Conservation (phyloP, 345 rosid genomes). For the Sisymbrium irio region DNA sequence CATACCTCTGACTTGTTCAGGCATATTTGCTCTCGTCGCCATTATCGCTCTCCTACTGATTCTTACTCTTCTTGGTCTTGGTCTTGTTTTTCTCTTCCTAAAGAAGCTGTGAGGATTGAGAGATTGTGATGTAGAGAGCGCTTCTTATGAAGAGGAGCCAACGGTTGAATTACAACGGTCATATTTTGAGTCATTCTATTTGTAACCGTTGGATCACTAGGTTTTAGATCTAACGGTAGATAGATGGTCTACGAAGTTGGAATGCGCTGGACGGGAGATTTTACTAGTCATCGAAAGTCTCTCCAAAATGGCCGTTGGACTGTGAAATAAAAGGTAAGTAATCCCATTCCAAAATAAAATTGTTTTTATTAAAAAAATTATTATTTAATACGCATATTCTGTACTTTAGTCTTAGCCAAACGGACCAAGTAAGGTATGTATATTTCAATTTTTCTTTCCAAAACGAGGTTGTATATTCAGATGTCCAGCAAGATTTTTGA, state of each 20-base stretch:
- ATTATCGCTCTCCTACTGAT: background rate
- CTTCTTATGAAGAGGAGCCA: conserved; percentile 33
- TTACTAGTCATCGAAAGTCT: background rate
- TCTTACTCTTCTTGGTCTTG: conserved; percentile 7
- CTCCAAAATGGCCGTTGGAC: conserved; percentile 20
- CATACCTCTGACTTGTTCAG: conserved; percentile 35
- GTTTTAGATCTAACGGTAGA: conserved; percentile 18
- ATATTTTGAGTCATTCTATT: conserved; percentile 5
- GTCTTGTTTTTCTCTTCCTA: conserved; percentile 9
- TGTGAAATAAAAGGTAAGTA: conserved; percentile 13
- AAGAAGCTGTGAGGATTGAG: conserved; percentile 24
- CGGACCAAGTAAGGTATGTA: background rate
- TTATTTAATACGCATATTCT: background rate
- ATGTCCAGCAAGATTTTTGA: no score
- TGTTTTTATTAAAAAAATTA: background rate
- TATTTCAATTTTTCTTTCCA: background rate
- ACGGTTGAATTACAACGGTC: conserved; percentile 39
- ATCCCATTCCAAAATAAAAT: background rate
- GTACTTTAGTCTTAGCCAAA: background rate
- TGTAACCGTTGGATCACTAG: conserved; percentile 22
- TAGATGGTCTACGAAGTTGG: background rate
- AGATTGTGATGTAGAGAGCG: conserved; percentile 27
- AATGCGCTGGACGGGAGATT: conserved; percentile 17
- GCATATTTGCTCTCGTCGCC: conserved; percentile 36
- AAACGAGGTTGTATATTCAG: background rate